phyloP scores from a whole-genome alignment of 2,329 filamentous ascomycete genomes.

The Aspergillus ustus region DNA sequence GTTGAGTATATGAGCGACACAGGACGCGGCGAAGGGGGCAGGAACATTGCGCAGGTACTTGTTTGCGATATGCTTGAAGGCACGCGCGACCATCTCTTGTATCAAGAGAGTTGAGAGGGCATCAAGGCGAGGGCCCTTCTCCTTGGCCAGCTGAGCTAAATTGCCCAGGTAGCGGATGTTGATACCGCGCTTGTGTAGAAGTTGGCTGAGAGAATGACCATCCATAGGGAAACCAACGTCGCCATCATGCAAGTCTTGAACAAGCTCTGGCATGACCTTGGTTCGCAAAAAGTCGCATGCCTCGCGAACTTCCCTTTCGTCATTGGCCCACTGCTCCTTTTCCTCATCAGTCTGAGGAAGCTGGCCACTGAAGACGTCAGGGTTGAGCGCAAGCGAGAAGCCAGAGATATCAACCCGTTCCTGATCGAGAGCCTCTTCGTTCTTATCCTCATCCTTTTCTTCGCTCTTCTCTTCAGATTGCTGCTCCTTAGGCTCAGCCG shows the following conservation, averaged over 20 bases:
- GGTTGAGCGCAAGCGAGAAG: constrained; percentile 89
- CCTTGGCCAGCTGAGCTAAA: constrained; percentile 71
- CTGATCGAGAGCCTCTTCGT: constrained; percentile 50
- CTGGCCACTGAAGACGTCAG: constrained; percentile 94
- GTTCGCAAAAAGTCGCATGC: constrained; percentile 78
- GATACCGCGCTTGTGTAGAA: constrained; percentile 95
- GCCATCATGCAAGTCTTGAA: constrained; percentile 85
- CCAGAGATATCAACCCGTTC: constrained; percentile 82
- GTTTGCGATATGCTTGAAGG: constrained; percentile 90
- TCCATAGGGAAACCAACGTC: constrained; percentile 99
- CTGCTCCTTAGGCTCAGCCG: constrained; percentile 48
- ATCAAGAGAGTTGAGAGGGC: constrained; percentile 77
- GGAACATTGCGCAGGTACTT: constrained; percentile 80
- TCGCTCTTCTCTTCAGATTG: constrained; percentile 47
- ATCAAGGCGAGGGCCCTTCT: constrained; percentile 71
- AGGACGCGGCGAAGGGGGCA: constrained; percentile 76
- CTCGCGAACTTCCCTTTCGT: constrained; percentile 85
- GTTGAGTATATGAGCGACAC: constrained; percentile 86
- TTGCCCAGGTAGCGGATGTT: constrained; percentile 95
- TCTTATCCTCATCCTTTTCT: constrained; percentile 45
- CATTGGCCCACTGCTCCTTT: constrained; percentile 77
- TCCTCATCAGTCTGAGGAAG: constrained; percentile 87
- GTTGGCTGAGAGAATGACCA: constrained; percentile 82
- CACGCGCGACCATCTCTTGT: constrained; percentile 93
- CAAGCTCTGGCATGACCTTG: constrained; percentile 79